Conservation (phyloP, 345 rosid genomes). For the Angophora floribunda region DNA sequence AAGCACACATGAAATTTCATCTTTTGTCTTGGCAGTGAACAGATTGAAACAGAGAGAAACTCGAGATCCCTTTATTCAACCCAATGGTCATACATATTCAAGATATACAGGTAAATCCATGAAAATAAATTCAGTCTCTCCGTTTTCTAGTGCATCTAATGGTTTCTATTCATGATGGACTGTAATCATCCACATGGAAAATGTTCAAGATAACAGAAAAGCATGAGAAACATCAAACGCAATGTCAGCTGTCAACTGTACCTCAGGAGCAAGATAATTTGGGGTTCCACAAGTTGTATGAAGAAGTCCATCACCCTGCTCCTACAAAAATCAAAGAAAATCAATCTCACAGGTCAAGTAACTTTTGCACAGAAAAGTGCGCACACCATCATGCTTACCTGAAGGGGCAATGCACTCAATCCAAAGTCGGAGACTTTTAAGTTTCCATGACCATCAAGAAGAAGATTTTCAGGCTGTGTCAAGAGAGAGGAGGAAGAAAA, state of each 20-base stretch:
- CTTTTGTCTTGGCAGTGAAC: not conserved
- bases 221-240: not conserved
- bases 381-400: slow-evolving; percentile 24
- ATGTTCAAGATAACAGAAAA: not conserved
- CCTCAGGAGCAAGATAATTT: slow-evolving; percentile 74
- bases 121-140: not conserved
- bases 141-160: not conserved
- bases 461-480: slow-evolving; percentile 66
- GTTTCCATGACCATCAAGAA: slow-evolving; percentile 51
- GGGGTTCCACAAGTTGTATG: slow-evolving; percentile 97
- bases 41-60: not conserved
- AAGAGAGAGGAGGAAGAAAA: not conserved
- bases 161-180: not conserved
- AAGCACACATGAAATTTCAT: not conserved
- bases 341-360: not conserved
- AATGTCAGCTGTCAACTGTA: not conserved
- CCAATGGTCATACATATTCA: not conserved
- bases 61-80: not conserved
- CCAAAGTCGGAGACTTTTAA: slow-evolving; percentile 85
- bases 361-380: not conserved
- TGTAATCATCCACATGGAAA: not conserved
- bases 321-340: not conserved
- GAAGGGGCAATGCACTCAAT: slow-evolving; percentile 56
- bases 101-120: not conserved
- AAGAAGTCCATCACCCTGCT: slow-evolving; percentile 55